Evolutionary conservation across 371 early-diverging fungal genomes (phyloP).

Genomic region (Haplosporangium sp.): DNA sequence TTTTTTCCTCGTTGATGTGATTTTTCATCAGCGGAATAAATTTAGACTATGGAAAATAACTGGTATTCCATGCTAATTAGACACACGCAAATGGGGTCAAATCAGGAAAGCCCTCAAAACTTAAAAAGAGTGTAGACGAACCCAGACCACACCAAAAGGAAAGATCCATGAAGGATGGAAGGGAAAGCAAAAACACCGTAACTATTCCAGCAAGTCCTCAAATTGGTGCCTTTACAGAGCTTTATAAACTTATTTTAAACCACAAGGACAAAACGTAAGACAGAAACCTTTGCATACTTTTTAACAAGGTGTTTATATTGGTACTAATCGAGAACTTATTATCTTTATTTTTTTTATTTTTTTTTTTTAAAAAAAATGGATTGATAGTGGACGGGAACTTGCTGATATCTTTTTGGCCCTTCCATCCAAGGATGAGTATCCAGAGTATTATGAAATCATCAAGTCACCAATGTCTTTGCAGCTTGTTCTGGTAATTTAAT

Average conservation of each 20-base stretch:
- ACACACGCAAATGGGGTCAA: slow-evolving; percentile 12
- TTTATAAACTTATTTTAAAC: slow-evolving; percentile 49
- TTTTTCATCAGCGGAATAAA: not conserved
- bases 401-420: slow-evolving; percentile 79
- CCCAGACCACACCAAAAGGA: slow-evolving; percentile 22
- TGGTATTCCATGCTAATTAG: not conserved
- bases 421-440: slow-evolving; percentile 83
- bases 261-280: slow-evolving; percentile 54
- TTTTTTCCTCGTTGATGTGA: no score
- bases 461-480: slow-evolving; percentile 85
- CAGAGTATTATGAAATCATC: slow-evolving; percentile 92
- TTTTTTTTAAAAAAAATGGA: not conserved
- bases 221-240: slow-evolving; percentile 45
- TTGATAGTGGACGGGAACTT: slow-evolving; percentile 65
- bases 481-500: slow-evolving; percentile 65
- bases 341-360: no score
- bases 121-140: slow-evolving; percentile 29
- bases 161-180: slow-evolving; percentile 23
- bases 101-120: slow-evolving; percentile 16
- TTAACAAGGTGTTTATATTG: not conserved
- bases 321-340: not conserved
- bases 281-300: not conserved
- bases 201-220: slow-evolving; percentile 30
- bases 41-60: not conserved
- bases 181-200: slow-evolving; percentile 34